Percentiles rank a stretch among this genome's conserved stretches.
Conservation (phyloP, 305 asterid species). For the Fraxinus sp. region DNA sequence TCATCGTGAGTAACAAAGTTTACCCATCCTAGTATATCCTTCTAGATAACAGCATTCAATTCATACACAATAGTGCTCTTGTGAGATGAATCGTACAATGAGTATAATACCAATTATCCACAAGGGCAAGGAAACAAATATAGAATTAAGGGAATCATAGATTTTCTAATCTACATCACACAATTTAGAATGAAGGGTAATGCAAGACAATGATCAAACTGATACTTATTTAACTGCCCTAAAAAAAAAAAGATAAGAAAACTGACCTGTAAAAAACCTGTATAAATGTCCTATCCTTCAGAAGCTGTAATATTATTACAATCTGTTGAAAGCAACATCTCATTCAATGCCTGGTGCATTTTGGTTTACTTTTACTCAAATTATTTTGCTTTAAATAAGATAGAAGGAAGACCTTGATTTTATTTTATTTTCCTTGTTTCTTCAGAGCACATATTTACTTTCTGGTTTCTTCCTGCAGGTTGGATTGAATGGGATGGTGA, state of each 20-base stretch:
- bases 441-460: conserved; percentile 11
- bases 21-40: not conserved
- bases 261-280: not conserved
- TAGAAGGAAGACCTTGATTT: conserved; percentile 16
- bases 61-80: not conserved
- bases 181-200: not conserved
- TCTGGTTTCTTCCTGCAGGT: conserved; percentile 51
- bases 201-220: not conserved
- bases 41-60: not conserved
- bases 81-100: not conserved
- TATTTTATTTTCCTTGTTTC: not conserved
- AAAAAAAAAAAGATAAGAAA: not conserved
- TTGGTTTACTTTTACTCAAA: conserved; percentile 2
- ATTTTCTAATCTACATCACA: not conserved
- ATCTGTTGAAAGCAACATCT: not conserved
- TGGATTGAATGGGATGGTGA: conserved; percentile 99
- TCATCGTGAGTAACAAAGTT: not conserved
- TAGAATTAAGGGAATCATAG: not conserved
- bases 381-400: conserved; percentile 9
- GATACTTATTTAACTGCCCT: not conserved
- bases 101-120: not conserved
- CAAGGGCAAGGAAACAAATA: not conserved
- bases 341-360: not conserved
- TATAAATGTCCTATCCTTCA: not conserved
- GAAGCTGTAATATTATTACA: not conserved